Base-by-base conservation (phyloP, 768 basidiomycete species). In the Gloeostereum incarnatum region DNA sequence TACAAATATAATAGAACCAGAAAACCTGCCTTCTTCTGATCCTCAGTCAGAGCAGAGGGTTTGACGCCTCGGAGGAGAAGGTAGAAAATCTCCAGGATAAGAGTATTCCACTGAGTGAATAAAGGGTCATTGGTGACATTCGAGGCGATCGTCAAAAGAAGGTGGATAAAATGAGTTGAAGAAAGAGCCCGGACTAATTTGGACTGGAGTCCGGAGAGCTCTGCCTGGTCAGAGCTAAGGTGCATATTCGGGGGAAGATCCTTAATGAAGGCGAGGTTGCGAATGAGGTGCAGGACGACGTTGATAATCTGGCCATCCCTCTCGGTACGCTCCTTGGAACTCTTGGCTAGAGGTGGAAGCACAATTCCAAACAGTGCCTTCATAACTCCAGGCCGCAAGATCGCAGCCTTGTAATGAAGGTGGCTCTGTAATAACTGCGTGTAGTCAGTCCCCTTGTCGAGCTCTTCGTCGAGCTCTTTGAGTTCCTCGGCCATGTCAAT, bases 401-500 rank as follows among this genome's bases (percentile, higher is more conserved):
- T 57, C 0, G 83, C 76, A 0, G 80, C 78, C 61, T 99, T 99
- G 75, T 98, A 99, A 47, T 81, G 67, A 19, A 89, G 61, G 55
- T 98, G 94, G 46, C 83, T 84, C 49, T 73, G 58, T 31, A 81
- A 56, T 5, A 98, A 71, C 43, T 82, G 79, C 0, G 90, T 90
- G 58, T 92, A 98, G 56, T 99, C 96, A 11, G 88, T 77, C 13
- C 81, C 77, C 43, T 73, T 76, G 57, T 87, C 86, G 14, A 76
- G 48, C 26, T 82, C 86, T 31, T 91, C 86, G 53, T 85, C 81
- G 38, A 97, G 75, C 52, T 98, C 96, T 49, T 84, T 86, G 45
- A 99, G 67, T 59, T 98, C 96, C 50, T 89, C 86, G 1, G 90
- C 86, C 45, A 98, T 67, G 58, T 98, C 89, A 38, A 99, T 94